Percentiles rank a stretch among this genome's conserved stretches.
Evolutionary conservation across 2,329 filamentous ascomycete species (phyloP).

Genomic region (Alternaria novae-zelandiae): DNA sequence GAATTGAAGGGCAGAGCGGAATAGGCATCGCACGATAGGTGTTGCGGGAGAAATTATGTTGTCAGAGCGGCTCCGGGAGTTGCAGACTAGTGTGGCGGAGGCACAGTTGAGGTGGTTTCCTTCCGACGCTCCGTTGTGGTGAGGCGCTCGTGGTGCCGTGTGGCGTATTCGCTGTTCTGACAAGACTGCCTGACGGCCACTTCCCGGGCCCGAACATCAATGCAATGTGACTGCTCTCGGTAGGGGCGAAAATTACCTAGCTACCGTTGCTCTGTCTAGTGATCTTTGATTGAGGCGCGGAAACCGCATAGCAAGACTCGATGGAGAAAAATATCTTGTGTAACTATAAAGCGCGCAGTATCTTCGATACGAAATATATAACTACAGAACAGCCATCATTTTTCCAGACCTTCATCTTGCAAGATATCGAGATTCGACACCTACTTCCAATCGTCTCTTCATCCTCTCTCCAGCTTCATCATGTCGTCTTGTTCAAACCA

Average conservation of each 20-base stretch:
- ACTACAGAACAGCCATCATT: conserved; percentile 5
- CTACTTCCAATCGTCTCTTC: not conserved
- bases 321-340: conserved; percentile 17
- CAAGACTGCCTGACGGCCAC: conserved; percentile 27
- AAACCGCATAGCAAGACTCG: conserved; percentile 19
- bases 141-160: conserved; percentile 29
- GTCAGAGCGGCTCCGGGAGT: conserved; percentile 5
- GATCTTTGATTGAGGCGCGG: conserved; percentile 25
- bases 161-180: conserved; percentile 23
- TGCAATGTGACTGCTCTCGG: conserved; percentile 27
- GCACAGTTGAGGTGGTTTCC: conserved; percentile 17
- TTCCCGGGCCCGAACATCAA: conserved; percentile 16
- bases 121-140: conserved; percentile 14
- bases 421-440: not conserved
- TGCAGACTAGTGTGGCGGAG: conserved; percentile 21
- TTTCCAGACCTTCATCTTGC: not conserved
- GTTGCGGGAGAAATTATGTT: not conserved
- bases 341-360: conserved; percentile 22
- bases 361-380: conserved; percentile 9
- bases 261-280: conserved; percentile 17
- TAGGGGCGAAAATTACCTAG: conserved; percentile 20
- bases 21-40: conserved; percentile 6
- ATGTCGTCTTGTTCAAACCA: conserved; percentile 24
- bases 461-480: not conserved
- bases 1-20: conserved; percentile 1